Base-by-base conservation (phyloP, 148 eudicot species). In the Rhododendron henanense region DNA sequence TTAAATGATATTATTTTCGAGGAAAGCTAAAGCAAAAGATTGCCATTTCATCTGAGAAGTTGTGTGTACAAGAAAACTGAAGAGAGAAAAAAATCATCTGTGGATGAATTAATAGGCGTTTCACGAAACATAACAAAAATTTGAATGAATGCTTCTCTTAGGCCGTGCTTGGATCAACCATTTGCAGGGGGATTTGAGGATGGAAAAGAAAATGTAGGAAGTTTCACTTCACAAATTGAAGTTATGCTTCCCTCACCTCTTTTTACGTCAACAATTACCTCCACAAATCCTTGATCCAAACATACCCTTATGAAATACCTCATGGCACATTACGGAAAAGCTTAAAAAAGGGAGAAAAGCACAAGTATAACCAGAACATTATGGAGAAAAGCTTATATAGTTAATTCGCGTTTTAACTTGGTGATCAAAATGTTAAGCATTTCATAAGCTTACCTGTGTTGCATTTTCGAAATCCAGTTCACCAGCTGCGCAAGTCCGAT, bases 391-490 rank as follows among this genome's bases (percentile, higher is more conserved):
- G 39, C 19, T 31, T 79, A 14, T 11, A 10, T 23, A 45, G 35
- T 45, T 50, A 48, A 48, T 79, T 45, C 8, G 4, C 18, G 25
- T 45, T 79, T 45, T 10, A 78, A 78, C 15, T 23, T 19, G 44
- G 23, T 37, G 47, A 41, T 37, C 9, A 41, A 77, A 77, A 18
- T 77, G 33, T 25, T 10, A 25, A 9, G 16, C 45, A 55, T 19
- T 48, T 48, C 19, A 6, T 10, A 7, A 9, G 53, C 71, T 76
- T 87, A 91, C 94, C 93, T 88, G 85, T 57, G 94, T 85, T 44
- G 99, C 99, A 87, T 95, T 92, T 76, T 81, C 87, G 84, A 95
- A 90, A 84, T 91, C 87, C 57, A 95, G 91, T 89, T 96, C 99
- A 80, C 94, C 95, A n/a, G 89, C 21, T 1, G 82, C 86, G 86